phyloP scores from a whole-genome alignment of 768 basidiomycete genomes.

The Kwoniella botswanensis region DNA sequence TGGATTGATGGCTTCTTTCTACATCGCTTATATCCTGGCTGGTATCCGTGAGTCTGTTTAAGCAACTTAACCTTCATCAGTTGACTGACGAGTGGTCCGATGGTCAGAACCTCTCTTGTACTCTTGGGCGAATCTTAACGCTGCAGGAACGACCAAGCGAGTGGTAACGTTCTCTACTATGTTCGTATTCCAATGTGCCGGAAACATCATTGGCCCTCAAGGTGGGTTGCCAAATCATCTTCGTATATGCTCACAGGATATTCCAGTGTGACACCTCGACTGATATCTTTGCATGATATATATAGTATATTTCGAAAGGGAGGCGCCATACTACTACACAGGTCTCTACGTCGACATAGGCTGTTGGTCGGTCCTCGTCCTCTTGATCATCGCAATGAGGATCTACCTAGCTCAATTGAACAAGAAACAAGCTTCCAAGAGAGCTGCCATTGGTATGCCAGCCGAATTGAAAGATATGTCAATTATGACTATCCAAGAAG shows the following conservation, averaged over 20 bases:
- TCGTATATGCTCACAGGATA: too few relatives aligned
- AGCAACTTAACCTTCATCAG: not conserved
- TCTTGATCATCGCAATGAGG: slow-evolving; percentile 47
- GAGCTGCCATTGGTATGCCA: slow-evolving; percentile 46
- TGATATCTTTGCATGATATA: not conserved
- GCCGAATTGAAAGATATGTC: slow-evolving; percentile 49
- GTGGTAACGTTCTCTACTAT: slow-evolving; percentile 45
- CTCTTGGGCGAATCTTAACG: slow-evolving; percentile 52
- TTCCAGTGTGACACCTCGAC: too few relatives aligned
- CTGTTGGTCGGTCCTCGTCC: slow-evolving; percentile 45
- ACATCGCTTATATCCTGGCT: slow-evolving; percentile 39
- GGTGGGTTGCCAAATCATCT: slow-evolving; percentile 1
- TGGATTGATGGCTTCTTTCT: slow-evolving; percentile 34
- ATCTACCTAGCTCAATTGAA: slow-evolving; percentile 48
- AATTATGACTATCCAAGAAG: slow-evolving; percentile 50
- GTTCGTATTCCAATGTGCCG: slow-evolving; percentile 36
- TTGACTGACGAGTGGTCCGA: not conserved
- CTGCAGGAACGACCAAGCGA: slow-evolving; percentile 51
- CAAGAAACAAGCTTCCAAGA: slow-evolving; percentile 40
- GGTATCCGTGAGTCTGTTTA: slow-evolving; percentile 23
- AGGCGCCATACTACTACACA: slow-evolving; percentile 49
- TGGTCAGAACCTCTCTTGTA: slow-evolving; percentile 14
- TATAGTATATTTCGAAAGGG: slow-evolving; percentile 45
- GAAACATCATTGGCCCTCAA: slow-evolving; percentile 49
- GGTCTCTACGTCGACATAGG: slow-evolving; percentile 54